phyloP scores from a whole-genome alignment of 2,329 filamentous ascomycete genomes.

The Diplodia seriata region DNA sequence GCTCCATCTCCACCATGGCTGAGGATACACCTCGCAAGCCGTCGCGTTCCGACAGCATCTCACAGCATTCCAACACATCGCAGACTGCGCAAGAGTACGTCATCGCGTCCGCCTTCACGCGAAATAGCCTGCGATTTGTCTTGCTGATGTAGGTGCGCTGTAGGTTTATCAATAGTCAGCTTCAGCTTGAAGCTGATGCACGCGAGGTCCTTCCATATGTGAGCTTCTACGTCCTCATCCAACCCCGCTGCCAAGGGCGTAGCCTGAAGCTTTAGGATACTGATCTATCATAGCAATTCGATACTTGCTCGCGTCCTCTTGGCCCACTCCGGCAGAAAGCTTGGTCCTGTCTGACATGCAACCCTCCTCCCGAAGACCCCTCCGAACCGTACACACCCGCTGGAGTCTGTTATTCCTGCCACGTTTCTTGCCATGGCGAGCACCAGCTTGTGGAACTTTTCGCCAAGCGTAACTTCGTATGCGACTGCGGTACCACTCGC shows the following conservation, averaged over 20 bases:
- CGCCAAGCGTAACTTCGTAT: constrained; percentile 92
- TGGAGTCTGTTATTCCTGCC: constrained; percentile 95
- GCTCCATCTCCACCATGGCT: constrained; percentile 2
- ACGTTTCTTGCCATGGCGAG: constrained; percentile 94
- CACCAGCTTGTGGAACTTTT: constrained; percentile 96
- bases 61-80: constrained; percentile 58
- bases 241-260: constrained; percentile 28
- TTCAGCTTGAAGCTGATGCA: constrained; percentile 91
- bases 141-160: constrained; percentile 10
- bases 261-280: constrained; percentile 13
- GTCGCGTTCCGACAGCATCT: constrained; percentile 47
- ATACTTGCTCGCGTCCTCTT: constrained; percentile 88
- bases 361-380: constrained; percentile 72
- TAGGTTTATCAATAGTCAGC: constrained; percentile 87
- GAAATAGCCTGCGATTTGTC: constrained; percentile 35
- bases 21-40: constrained; percentile 20
- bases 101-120: neutral
- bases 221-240: constrained; percentile 43
- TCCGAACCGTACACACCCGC: constrained; percentile 73
- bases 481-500: constrained; percentile 91
- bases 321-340: constrained; percentile 86
- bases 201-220: constrained; percentile 94
- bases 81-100: constrained; percentile 61
- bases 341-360: constrained; percentile 94
- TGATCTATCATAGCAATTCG: constrained; percentile 73